Conservation (phyloP, 2,329 filamentous ascomycete genomes). For the Endocalyx cinctus region DNA sequence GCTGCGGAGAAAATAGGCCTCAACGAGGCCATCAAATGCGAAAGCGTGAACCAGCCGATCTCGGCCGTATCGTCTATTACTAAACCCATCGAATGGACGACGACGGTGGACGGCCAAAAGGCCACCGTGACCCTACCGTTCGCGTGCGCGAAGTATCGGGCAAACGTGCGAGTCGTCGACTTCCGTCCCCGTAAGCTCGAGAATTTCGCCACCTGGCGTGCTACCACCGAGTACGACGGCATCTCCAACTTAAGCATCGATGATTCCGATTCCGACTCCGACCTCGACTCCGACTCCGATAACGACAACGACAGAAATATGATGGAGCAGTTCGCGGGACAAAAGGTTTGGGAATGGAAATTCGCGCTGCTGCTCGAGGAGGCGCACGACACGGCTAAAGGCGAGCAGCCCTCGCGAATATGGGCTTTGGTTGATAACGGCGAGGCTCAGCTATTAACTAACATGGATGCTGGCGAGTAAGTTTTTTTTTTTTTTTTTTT, state of each 20-base stretch:
- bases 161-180: constrained; percentile 73
- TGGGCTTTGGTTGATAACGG: constrained; percentile 65
- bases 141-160: constrained; percentile 65
- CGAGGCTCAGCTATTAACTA: constrained; percentile 44
- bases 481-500: constrained; percentile 1
- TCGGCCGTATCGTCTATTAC: constrained; percentile 37
- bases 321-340: constrained; percentile 18
- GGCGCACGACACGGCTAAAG: constrained; percentile 35
- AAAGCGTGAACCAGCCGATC: constrained; percentile 32
- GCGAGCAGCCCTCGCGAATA: constrained; percentile 44
- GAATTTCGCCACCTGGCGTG: constrained; percentile 60
- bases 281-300: constrained; percentile 24
- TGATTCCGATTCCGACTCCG: constrained; percentile 17
- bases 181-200: constrained; percentile 67
- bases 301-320: constrained; percentile 21
- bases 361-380: constrained; percentile 80
- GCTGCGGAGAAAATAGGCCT: constrained; percentile 23
- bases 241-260: constrained; percentile 44
- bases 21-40: constrained; percentile 41
- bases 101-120: constrained; percentile 34
- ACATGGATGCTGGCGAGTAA: constrained; percentile 43
- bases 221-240: constrained; percentile 41
- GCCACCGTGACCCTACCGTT: constrained; percentile 59
- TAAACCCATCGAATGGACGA: constrained; percentile 34
- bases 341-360: constrained; percentile 69